phyloP scores from a whole-genome alignment of 345 rosid genomes.

The Eucalyptus camaldulensis region DNA sequence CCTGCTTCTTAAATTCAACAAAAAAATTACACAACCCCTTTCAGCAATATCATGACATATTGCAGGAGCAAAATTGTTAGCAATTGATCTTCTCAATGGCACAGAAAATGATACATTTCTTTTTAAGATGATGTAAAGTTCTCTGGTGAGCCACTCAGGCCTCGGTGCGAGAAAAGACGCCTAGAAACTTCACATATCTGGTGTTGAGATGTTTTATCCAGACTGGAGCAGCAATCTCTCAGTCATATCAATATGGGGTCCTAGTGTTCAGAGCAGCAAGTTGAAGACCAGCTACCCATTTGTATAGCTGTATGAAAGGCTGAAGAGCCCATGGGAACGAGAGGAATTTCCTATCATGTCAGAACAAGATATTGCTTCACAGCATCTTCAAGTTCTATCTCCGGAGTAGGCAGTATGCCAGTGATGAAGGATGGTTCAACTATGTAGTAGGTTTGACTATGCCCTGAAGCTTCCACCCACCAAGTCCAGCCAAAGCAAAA shows the following conservation, averaged over 20 bases:
- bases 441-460: slow-evolving; percentile 53
- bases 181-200: neutral
- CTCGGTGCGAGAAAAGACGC: neutral
- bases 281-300: neutral
- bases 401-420: neutral
- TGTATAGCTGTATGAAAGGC: neutral
- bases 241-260: neutral
- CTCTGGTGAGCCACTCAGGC: neutral
- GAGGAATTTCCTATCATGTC: neutral
- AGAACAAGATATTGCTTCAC: neutral
- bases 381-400: neutral
- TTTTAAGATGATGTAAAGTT: neutral
- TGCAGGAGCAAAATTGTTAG: neutral
- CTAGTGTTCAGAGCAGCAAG: neutral
- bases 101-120: neutral
- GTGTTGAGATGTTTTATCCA: neutral
- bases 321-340: neutral
- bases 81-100: neutral
- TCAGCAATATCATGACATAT: neutral
- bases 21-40: neutral
- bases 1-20: neutral
- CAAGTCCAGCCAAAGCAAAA: slow-evolving; percentile 65
- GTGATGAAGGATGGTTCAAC: neutral
- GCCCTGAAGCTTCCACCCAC: slow-evolving; percentile 93
- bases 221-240: neutral